Percentiles rank a stretch among this genome's conserved stretches.
Evolutionary conservation across 1,139 yeast species (phyloP).

Genomic region (Suhomyces choctaworum): DNA sequence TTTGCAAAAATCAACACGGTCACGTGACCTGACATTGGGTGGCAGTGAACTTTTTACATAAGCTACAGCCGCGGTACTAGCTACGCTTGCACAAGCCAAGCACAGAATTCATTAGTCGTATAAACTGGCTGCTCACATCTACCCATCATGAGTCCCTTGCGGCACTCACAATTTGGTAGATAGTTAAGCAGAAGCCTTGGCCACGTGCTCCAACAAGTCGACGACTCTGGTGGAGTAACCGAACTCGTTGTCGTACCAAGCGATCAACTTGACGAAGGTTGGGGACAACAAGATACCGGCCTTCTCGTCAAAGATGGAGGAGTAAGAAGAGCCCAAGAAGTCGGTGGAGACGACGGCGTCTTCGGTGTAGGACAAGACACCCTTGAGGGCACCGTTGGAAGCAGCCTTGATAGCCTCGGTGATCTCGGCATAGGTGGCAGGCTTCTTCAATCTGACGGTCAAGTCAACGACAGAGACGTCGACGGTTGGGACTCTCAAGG

Average conservation of each 20-base stretch:
- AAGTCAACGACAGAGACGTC: conserved; percentile 81
- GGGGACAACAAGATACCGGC: conserved; percentile 85
- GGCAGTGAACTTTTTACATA: too few species aligned
- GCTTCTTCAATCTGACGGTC: conserved; percentile 67
- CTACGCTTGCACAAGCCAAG: background rate
- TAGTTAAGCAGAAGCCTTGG: conserved; percentile 37
- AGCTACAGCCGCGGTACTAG: background rate
- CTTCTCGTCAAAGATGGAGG: conserved; percentile 80
- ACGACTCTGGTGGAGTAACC: conserved; percentile 94
- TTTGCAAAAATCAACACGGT: too few species aligned
- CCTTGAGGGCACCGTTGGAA: conserved; percentile 69
- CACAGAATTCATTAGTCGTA: conserved; percentile 10
- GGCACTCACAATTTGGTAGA: conserved; percentile 18
- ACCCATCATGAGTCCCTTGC: conserved; percentile 2
- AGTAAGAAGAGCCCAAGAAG: conserved; percentile 75
- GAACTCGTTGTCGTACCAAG: conserved; percentile 91
- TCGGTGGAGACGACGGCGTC: conserved; percentile 86
- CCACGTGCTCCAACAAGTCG: conserved; percentile 76
- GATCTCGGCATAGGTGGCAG: conserved; percentile 75
- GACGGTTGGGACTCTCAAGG: conserved; percentile 84
- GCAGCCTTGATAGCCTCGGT: conserved; percentile 69
- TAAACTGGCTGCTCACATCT: background rate
- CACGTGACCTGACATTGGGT: too few species aligned
- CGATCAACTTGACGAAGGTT: conserved; percentile 79
- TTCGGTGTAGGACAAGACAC: conserved; percentile 79